Evolutionary conservation across 2,329 filamentous ascomycete genomes (phyloP).

Genomic region (Pseudocercospora crystallina): DNA sequence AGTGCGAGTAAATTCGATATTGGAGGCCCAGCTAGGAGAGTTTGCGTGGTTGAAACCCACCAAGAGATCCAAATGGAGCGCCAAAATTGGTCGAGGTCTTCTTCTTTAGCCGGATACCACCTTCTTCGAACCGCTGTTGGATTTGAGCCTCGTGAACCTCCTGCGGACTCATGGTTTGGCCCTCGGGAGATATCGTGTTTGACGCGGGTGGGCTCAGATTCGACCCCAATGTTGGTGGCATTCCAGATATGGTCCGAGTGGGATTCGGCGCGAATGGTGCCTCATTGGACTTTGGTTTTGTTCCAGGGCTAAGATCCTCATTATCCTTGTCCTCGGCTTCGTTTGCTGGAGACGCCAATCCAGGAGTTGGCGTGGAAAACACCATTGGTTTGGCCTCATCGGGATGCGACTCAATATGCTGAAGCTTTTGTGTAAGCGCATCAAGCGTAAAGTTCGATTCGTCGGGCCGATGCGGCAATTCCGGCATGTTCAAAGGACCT

Average conservation of each 20-base stretch:
- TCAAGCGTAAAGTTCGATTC: slow-evolving; percentile 38
- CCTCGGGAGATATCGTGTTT: slow-evolving; percentile 11
- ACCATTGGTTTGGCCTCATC: slow-evolving; percentile 34
- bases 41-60: slow-evolving; percentile 30
- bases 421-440: slow-evolving; percentile 31
- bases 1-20: background rate
- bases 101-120: slow-evolving; percentile 38
- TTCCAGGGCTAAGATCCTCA: background rate
- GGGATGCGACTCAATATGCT: slow-evolving; percentile 35
- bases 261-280: slow-evolving; percentile 13
- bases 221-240: slow-evolving; percentile 7
- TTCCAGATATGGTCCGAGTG: background rate
- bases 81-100: slow-evolving; percentile 39
- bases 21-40: slow-evolving; percentile 18
- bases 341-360: slow-evolving; percentile 29
- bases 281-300: slow-evolving; percentile 7
- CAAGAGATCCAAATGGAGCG: slow-evolving; percentile 36
- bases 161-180: slow-evolving; percentile 22
- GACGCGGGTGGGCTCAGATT: slow-evolving; percentile 18
- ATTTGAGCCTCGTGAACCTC: slow-evolving; percentile 27
- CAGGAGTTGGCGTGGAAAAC: slow-evolving; percentile 30
- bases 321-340: slow-evolving; percentile 5
- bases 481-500: slow-evolving; percentile 38
- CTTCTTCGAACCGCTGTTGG: slow-evolving; percentile 31
- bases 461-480: slow-evolving; percentile 34